Base-by-base conservation (phyloP, 2,329 filamentous ascomycete species). In the Colletotrichum viniferum region DNA sequence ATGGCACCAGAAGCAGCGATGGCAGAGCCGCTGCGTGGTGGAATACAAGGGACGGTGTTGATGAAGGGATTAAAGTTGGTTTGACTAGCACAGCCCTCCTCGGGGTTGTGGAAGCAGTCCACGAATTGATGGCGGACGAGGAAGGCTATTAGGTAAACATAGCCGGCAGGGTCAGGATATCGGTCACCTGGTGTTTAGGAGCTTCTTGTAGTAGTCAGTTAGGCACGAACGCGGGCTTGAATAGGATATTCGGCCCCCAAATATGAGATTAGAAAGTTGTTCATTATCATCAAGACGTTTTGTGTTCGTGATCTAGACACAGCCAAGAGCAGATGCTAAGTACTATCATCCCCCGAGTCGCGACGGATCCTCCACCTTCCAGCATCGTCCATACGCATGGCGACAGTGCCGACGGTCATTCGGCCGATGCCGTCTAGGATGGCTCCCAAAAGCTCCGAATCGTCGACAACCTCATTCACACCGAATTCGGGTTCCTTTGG, bases 321-420 rank as follows among this genome's bases (percentile, higher is more conserved):
- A 24, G 7, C 7, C 28, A 36, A 14, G 36, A 26, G 56, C 6
- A 32, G 21, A 32, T 48, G 14, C 43, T 55, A 56, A 68, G 63
- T 24, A 55, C 56, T 24, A 8, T 73, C 43, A 18, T 36, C 36
- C 16, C 43, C 69, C 16, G 48, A 52, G 24, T 60, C 55, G 18
- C 65, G 69, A 30, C 58, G 69, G 66, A 87, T 85, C 76, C 86
- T 82, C 86, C 85, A 87, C 55, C 86, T 81, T 4, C 85, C 86
- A 13, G 80, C 82, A 16, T 83, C 79, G 62, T 87, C 84, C 77
- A 81, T 79, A 34, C 76, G 74, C 82, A 87, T 86, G 21, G 79
- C 78, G 24, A 73, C 58, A 5, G 69, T 73, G 21, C 69, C 73
- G 13, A 87, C 79, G 34, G 73, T 69, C 60, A 84, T 79, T 9